Evolutionary conservation across 768 basidiomycete genomes (phyloP), one percentile per base, ranked within the genome.

Genomic region (Naganishia onofrii): DNA sequence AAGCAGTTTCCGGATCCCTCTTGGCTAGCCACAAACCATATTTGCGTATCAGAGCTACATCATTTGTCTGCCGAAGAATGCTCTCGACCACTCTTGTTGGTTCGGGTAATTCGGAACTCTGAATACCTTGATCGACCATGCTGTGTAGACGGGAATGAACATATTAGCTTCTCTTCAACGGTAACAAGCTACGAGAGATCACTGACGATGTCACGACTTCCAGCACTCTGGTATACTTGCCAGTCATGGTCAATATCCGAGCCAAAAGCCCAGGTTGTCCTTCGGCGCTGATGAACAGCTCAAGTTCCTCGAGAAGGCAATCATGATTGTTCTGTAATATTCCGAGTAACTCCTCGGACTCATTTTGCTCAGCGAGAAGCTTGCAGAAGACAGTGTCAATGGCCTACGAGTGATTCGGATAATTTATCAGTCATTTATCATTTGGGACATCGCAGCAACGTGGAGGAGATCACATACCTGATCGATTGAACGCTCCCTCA

Each of bases 331-430:
- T 84, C 46, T 84, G 82, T 3, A 92, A 78, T 0, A 92, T 82
- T 4, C 83, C 81, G 46, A 86, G 84, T 7, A 92, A 83, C 42
- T 90, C 89, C 19, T 85, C 81, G 3, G 85, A 85, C 72, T 87
- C 88, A 58, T 86, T 86, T 17, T 83, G 81, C 66, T 85, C 83
- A 0, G 88, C 87, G 38, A 89, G 87, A 12, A 93, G 81, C 78
- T 90, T 90, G n/a, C 85, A 87, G 0, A 91, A 85, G 0, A 88
- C 87, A 0, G 90, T 92, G 77, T 92, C 91, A n/a, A 92, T 87
- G 32, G 88, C 85, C 90, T 91, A 68, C 13, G n/a, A 34, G 3
- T 48, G n/a, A 7, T 51, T 23, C 9, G 1, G 17, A 8, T 23
- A 51, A 60, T 21, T 34, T 21, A 28, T 10, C 17, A 17, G 42